Conservation (phyloP, 352 stramenopile genomes). For the Pseudoperonospora humuli region DNA sequence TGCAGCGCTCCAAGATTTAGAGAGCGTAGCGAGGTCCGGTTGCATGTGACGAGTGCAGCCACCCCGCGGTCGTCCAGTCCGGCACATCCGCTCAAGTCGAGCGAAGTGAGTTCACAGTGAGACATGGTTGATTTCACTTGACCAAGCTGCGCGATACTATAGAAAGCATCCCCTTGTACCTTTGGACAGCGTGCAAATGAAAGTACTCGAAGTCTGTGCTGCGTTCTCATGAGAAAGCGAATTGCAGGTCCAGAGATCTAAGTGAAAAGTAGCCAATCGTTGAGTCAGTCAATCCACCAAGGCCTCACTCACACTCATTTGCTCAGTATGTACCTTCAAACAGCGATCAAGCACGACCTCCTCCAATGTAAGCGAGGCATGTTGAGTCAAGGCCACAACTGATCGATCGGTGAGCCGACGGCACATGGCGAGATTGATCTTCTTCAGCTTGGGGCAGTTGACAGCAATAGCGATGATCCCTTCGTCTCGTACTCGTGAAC, state of each 20-base stretch:
- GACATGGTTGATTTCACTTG: constrained; percentile 1
- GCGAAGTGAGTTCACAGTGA: constrained; percentile 22
- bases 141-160: constrained; percentile 13
- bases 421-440: constrained; percentile 76
- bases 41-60: constrained; percentile 37
- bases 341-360: no score
- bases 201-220: constrained; percentile 36
- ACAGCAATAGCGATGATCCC: constrained; percentile 55
- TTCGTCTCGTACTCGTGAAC: no score
- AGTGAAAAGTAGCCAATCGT: constrained; percentile 38
- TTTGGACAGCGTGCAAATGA: constrained; percentile 68
- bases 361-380: constrained; percentile 27
- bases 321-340: no score
- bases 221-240: constrained; percentile 44
- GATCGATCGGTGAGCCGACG: constrained; percentile 66
- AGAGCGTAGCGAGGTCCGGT: constrained; percentile 36
- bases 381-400: no score
- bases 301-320: no score
- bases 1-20: constrained; percentile 57
- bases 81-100: no score
- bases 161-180: constrained; percentile 36
- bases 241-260: constrained; percentile 43
- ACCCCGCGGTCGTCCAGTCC: constrained; percentile 40
- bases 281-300: not conserved
- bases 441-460: constrained; percentile 38